These are phyloP conservation scores for Uncinocarpus reesii DNA, from an alignment of 2,329 filamentous ascomycete genomes.

Conservation along the genomic window DNA sequence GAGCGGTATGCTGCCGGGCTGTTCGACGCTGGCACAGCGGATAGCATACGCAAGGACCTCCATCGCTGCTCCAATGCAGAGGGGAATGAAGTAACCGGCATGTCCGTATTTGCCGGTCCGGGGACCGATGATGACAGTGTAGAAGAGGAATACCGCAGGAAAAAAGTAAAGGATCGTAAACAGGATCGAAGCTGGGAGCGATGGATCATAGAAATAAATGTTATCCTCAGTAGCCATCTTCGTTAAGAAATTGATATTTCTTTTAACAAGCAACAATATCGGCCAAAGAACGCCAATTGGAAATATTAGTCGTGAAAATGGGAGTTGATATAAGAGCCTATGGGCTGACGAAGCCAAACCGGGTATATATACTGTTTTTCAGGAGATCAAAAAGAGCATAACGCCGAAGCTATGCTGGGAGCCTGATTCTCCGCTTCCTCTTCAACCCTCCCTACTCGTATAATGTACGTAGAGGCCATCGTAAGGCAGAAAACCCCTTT, in stretches of 20 bases:
- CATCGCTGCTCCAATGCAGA: constrained; percentile 35
- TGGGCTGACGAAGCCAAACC: too few species aligned
- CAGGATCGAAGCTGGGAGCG: constrained; percentile 35
- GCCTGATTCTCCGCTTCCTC: too few species aligned
- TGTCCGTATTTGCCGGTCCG: constrained; percentile 26
- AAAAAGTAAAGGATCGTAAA: constrained; percentile 36
- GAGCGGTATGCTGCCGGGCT: constrained; percentile 28
- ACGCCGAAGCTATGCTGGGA: too few species aligned
- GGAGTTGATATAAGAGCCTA: too few species aligned
- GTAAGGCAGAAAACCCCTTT: too few species aligned
- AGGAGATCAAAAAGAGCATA: too few species aligned
- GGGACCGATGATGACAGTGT: constrained; percentile 36
- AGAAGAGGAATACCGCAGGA: constrained; percentile 31
- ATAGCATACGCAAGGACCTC: constrained; percentile 38
- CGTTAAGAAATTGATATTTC: too few species aligned
- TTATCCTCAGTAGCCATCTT: constrained; percentile 4
- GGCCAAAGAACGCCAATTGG: too few species aligned
- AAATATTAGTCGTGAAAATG: too few species aligned
- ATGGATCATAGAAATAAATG: constrained; percentile 41
- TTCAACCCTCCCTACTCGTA: too few species aligned
- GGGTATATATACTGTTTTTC: too few species aligned
- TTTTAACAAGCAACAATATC: too few species aligned
- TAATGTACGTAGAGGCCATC: not conserved
- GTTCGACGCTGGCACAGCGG: constrained; percentile 31
- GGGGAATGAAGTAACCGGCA: constrained; percentile 34